A percentile compares a stretch with the other conserved stretches of the same genome.
phyloP scores from a whole-genome alignment of 139 green algal species.

The Volvox reticuliferus region DNA sequence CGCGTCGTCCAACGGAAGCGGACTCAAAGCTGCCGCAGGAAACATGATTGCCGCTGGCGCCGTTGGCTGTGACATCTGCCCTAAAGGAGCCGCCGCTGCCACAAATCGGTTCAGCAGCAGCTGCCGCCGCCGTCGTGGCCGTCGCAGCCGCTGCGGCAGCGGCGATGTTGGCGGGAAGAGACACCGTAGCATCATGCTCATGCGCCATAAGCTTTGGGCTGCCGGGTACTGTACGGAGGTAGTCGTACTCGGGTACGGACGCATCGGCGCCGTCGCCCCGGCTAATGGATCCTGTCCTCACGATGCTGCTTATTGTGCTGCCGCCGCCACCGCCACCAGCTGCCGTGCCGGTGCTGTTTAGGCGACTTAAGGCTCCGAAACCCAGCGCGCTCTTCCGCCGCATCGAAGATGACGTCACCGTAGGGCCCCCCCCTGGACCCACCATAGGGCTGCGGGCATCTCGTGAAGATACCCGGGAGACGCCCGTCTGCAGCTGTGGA shows the following conservation, averaged over 20 bases:
- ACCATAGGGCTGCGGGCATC: background rate
- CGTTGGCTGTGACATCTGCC: background rate
- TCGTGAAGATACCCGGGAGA: background rate
- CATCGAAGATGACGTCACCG: background rate
- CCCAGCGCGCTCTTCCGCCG: constrained; percentile 7
- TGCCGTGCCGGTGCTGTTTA: background rate
- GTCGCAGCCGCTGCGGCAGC: background rate
- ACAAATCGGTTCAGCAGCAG: background rate
- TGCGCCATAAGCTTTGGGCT: background rate
- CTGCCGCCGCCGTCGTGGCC: background rate
- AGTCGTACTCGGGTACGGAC: background rate
- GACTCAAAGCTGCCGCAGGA: background rate
- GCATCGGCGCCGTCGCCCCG: no score
- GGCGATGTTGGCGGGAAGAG: background rate
- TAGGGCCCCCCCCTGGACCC: background rate
- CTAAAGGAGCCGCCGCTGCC: background rate
- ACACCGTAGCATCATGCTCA: background rate
- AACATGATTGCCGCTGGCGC: background rate
- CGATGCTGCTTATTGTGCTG: background rate
- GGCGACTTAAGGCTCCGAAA: background rate
- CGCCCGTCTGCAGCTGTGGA: background rate
- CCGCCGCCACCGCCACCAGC: background rate
- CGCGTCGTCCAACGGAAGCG: background rate
- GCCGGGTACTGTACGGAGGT: background rate
- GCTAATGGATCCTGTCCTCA: background rate